Conservation (phyloP, 2,329 filamentous ascomycete species). For the Aspergillus novoparasiticus region DNA sequence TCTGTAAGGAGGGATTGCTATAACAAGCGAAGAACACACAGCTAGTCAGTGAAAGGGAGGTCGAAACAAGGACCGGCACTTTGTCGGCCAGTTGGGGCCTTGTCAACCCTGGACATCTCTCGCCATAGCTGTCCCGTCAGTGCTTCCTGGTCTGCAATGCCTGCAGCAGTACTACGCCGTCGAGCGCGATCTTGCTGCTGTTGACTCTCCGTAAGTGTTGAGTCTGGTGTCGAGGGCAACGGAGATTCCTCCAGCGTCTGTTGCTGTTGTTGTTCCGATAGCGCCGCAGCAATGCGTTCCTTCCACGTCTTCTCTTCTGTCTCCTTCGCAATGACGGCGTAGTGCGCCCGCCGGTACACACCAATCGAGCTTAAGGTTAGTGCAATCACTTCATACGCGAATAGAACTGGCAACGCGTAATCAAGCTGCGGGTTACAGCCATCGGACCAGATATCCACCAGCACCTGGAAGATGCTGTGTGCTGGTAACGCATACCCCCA, state of each 20-base stretch:
- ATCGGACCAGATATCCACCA: constrained; percentile 46
- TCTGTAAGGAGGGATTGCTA: neutral
- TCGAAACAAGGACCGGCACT: neutral
- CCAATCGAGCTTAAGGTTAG: neutral
- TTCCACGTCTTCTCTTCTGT: neutral
- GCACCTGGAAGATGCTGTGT: constrained; percentile 41
- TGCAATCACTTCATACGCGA: neutral
- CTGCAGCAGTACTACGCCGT: neutral
- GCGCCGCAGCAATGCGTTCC: neutral
- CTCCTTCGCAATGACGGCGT: neutral
- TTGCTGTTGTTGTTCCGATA: neutral
- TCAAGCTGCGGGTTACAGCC: constrained; percentile 46
- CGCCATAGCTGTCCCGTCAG: neutral
- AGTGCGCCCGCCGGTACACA: neutral
- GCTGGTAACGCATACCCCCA: constrained; percentile 44
- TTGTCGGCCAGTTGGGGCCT: neutral
- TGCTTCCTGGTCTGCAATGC: neutral
- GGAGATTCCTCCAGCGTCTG: neutral
- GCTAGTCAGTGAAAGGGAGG: neutral
- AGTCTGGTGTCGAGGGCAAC: neutral
- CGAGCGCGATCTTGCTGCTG: neutral
- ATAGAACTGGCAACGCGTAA: constrained; percentile 43
- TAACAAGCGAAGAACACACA: accelerated
- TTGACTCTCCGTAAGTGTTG: neutral
- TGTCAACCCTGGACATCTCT: neutral